These are phyloP conservation scores for Melampsora americana DNA, from an alignment of 1,284 basidiomycete species.

Conservation along the genomic window DNA sequence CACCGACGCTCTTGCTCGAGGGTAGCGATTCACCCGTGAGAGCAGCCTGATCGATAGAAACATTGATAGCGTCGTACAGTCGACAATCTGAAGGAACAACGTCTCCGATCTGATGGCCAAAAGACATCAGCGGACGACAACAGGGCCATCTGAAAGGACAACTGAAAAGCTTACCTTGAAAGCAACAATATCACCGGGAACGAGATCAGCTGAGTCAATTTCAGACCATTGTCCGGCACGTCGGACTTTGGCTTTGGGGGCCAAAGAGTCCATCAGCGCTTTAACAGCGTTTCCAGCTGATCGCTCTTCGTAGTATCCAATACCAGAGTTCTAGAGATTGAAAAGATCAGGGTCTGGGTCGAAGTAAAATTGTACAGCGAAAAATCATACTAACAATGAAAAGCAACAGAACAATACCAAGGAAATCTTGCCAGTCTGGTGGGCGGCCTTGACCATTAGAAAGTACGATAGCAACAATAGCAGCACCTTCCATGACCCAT, in stretches of 20 bases:
- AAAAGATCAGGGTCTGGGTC: neutral
- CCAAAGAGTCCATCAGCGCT: constrained; percentile 97
- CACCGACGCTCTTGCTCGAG: constrained; percentile 79
- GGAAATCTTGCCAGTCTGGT: constrained; percentile 96
- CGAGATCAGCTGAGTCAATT: constrained; percentile 73
- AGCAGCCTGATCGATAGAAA: constrained; percentile 90
- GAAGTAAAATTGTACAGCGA: neutral
- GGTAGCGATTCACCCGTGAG: constrained; percentile 94
- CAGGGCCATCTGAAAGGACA: neutral
- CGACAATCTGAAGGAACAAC: constrained; percentile 93
- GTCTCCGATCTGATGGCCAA: constrained; percentile 63
- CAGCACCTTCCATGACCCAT: constrained; percentile 99
- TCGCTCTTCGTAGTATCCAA: constrained; percentile 97
- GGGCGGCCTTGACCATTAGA: constrained; percentile 83
- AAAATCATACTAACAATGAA: constrained; percentile 60
- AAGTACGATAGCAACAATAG: constrained; percentile 89
- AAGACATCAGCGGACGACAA: neutral
- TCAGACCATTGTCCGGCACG: constrained; percentile 78
- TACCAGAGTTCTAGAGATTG: constrained; percentile 68
- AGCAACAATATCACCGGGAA: constrained; percentile 87
- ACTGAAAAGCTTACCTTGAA: constrained; percentile 76
- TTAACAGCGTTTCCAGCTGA: constrained; percentile 98
- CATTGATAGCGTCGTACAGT: constrained; percentile 88
- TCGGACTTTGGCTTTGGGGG: constrained; percentile 90
- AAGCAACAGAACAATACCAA: constrained; percentile 87